Conservation (phyloP, 495 filamentous ascomycete genomes). For the Terfezia claveryi region DNA sequence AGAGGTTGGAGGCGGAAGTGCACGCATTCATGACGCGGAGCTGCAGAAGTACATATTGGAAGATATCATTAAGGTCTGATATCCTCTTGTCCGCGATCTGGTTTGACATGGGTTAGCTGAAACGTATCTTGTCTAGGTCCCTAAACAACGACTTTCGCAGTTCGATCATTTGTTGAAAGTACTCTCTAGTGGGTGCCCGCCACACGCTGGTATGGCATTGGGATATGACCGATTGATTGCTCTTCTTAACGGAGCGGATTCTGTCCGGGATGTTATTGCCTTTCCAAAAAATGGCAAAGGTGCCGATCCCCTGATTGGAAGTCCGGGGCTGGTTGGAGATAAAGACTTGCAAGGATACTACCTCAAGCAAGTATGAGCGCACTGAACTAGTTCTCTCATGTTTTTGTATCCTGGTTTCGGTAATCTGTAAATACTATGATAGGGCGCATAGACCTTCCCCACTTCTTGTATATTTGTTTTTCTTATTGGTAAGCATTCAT, state of each 20-base stretch:
- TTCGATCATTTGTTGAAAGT: constrained; percentile 72
- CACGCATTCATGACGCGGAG: constrained; percentile 69
- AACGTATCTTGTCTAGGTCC: constrained; percentile 17
- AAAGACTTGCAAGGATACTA: not conserved
- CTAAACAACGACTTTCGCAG: constrained; percentile 37
- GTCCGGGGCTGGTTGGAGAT: constrained; percentile 28
- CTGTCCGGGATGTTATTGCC: constrained; percentile 77
- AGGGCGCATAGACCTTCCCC: no score
- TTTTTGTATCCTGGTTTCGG: no score
- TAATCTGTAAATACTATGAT: no score
- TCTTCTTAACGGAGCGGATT: constrained; percentile 50
- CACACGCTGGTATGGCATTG: constrained; percentile 80
- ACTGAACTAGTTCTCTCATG: not conserved
- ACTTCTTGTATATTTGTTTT: no score
- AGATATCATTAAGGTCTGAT: constrained; percentile 45
- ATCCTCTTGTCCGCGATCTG: not conserved
- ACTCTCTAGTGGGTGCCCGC: constrained; percentile 75
- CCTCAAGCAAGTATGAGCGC: not conserved
- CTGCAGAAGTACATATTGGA: constrained; percentile 72
- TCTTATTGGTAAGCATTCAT: no score
- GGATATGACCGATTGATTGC: constrained; percentile 83
- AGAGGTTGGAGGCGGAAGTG: constrained; percentile 79
- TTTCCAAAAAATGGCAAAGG: constrained; percentile 85
- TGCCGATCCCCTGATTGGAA: constrained; percentile 59
- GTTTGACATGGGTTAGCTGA: no score